phyloP scores from a whole-genome alignment of 306 rosid species.

The Fagus crenata region DNA sequence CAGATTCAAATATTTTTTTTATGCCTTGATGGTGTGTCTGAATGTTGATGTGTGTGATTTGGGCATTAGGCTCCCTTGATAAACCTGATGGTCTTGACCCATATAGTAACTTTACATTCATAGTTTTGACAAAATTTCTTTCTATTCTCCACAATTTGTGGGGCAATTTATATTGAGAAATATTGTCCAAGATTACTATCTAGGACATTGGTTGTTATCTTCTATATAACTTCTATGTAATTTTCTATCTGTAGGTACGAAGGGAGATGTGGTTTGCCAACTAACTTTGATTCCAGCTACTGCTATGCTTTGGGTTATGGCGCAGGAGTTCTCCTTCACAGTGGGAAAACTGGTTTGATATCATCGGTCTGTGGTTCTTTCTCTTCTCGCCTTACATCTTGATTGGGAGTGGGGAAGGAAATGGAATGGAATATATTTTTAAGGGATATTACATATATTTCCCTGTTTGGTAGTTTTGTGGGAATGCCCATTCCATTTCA shows the following conservation, averaged over 20 bases:
- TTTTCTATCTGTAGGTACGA: slow-evolving; percentile 63
- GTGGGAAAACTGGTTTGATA: slow-evolving; percentile 89
- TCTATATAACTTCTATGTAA: slow-evolving; percentile 4
- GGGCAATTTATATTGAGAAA: background rate
- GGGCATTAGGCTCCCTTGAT: background rate
- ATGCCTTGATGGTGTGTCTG: background rate
- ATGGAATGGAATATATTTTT: no score
- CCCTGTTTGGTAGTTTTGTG: no score
- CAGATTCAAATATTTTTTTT: slow-evolving; percentile 8
- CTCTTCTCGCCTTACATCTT: background rate
- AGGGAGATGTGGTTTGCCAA: slow-evolving; percentile 98
- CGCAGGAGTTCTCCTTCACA: slow-evolving; percentile 92
- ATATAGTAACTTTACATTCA: background rate
- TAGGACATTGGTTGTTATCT: slow-evolving; percentile 1
- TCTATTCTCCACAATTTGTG: background rate
- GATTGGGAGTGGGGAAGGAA: no score
- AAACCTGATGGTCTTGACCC: background rate
- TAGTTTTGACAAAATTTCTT: background rate
- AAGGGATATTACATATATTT: no score
- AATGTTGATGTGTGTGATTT: background rate
- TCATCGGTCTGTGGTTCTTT: slow-evolving; percentile 72
- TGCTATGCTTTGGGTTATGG: slow-evolving; percentile 95
- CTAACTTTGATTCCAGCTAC: slow-evolving; percentile 87
- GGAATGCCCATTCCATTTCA: no score
- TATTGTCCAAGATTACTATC: background rate